These are phyloP conservation scores for Trichoderma erinaceum DNA, from an alignment of 495 filamentous ascomycete genomes.

Conservation along the genomic window DNA sequence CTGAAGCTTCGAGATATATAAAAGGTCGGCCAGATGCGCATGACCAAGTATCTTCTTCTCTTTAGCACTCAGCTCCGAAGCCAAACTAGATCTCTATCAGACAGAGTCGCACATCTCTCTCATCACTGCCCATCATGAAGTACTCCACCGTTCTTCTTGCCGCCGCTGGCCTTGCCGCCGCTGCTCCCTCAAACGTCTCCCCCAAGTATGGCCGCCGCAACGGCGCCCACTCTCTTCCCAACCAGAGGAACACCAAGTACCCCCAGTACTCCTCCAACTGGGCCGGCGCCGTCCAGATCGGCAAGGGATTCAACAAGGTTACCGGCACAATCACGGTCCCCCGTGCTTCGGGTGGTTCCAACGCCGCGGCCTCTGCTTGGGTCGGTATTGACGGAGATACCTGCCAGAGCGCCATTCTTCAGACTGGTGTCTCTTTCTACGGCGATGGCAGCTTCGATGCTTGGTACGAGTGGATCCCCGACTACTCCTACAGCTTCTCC, in stretches of 20 bases:
- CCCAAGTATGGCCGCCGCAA: neutral
- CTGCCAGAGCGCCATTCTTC: neutral
- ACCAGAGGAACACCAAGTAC: neutral
- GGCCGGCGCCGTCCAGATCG: neutral
- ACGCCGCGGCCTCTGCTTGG: neutral
- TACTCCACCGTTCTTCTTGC: neutral
- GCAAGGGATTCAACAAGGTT: neutral
- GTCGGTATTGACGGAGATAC: neutral
- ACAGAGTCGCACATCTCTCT: too few relatives aligned
- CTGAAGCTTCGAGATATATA: too few relatives aligned
- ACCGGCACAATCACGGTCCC: neutral
- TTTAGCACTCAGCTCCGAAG: too few relatives aligned
- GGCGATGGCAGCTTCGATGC: neutral
- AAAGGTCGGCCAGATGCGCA: too few relatives aligned
- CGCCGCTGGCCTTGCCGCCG: neutral
- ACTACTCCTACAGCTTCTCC: neutral
- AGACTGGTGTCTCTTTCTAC: neutral
- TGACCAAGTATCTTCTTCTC: too few relatives aligned
- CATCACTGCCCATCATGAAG: neutral
- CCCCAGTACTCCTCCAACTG: slow-evolving; percentile 26
- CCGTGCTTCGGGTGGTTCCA: neutral
- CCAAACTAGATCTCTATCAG: too few relatives aligned
- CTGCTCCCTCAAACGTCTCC: neutral
- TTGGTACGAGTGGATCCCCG: neutral
- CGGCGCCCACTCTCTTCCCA: neutral